Base-by-base conservation (phyloP, 768 basidiomycete genomes). In the Auricularia heimuer region DNA sequence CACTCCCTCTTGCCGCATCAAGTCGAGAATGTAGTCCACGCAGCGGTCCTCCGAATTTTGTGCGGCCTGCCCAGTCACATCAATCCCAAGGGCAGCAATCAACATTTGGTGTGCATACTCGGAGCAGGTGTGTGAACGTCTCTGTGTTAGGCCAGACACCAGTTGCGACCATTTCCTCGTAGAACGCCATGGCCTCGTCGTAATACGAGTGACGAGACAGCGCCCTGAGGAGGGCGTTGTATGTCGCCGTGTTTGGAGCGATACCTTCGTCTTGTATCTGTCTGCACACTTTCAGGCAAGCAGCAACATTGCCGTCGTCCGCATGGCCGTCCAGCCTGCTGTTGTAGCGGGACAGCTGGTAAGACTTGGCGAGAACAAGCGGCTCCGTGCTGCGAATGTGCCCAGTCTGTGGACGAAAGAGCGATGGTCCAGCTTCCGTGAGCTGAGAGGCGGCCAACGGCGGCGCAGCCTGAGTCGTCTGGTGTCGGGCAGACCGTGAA, bases 151-250 rank as follows among this genome's bases (percentile, higher is more conserved):
- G 86, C 56, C 73, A 66, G 24, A 91, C 66, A 2, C 80, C 81
- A 54, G 79, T 68, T 18, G 77, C 71, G 39, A 78, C 62, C 87
- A 91, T 90, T 71, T 91, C 88, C 42, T 88, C 85, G 35, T 88
- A 74, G 63, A 88, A 80, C 18, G 87, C 88, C 78, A 81, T 82
- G 3, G 86, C 81, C 66, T 89, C 84, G 35, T 80, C 68, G 71
- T 76, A 77, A 8, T 79, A 69, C 3, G 75, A 77, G 44, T 81
- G 76, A 6, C 70, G 67, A 0, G 81, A 78, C 64, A 84, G 78
- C 44, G 82, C 79, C 3, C 75, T 70, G 39, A 92, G 75, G 3
- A 92, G 74, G 3, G 76, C 72, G 66, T 85, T 81, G 71, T 91
- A 92, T 0, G 83, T 80, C 39, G 74, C 68, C 16, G 80, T 42